Conservation (phyloP, 148 eudicot genomes). For the Amaranthus hypochondriacus region DNA sequence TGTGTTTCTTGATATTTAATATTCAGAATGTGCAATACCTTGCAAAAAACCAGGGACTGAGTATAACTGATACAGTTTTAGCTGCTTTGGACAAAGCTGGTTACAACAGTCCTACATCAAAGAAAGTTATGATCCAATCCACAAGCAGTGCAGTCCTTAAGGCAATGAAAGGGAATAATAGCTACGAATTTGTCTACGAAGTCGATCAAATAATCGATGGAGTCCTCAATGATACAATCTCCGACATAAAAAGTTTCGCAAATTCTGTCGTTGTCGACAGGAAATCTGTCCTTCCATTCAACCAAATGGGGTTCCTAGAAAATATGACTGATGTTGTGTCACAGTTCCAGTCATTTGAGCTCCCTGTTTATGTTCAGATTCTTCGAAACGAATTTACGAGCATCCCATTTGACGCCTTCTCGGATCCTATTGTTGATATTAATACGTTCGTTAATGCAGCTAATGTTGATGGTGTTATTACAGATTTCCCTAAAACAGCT, state of each 20-base stretch:
- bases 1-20: not conserved
- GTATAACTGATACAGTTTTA: conserved; percentile 56
- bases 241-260: conserved; percentile 67
- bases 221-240: conserved; percentile 42
- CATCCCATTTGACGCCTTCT: conserved; percentile 73
- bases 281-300: conserved; percentile 47
- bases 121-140: conserved; percentile 73
- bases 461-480: conserved; percentile 59
- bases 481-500: conserved; percentile 75
- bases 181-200: conserved; percentile 61
- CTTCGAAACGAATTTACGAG: conserved; percentile 68
- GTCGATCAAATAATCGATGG: conserved; percentile 54
- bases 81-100: conserved; percentile 47
- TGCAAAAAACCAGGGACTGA: conserved; percentile 53
- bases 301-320: conserved; percentile 26
- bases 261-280: conserved; percentile 58
- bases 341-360: conserved; percentile 52
- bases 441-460: conserved; percentile 37
- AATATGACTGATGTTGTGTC: conserved; percentile 45
- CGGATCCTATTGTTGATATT: conserved; percentile 61
- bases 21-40: conserved; percentile 79
- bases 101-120: conserved; percentile 30
- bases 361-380: conserved; percentile 50
- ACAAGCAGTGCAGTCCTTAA: conserved; percentile 61
- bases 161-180: conserved; percentile 40